Conservation (phyloP, 139 green algal genomes). For the Micromonas pusilla region DNA sequence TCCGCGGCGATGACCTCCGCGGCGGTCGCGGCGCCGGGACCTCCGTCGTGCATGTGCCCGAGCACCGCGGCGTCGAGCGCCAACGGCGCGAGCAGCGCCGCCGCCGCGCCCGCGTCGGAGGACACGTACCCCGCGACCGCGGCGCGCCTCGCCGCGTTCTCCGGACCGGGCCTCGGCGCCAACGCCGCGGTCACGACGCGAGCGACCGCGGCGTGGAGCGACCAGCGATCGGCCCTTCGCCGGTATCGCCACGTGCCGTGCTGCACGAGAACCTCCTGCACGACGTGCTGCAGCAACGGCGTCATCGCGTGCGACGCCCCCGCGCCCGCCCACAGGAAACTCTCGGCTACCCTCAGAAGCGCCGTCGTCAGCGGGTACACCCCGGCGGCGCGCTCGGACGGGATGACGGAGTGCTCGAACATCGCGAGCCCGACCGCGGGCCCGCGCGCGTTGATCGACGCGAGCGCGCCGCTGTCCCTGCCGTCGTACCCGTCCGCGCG, state of each 20-base stretch:
- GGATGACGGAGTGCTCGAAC: neutral
- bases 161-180: neutral
- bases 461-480: neutral
- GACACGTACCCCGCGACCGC: conserved; percentile 6
- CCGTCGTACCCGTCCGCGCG: neutral
- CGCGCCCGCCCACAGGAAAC: neutral
- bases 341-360: neutral
- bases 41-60: neutral
- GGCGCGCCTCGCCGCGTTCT: neutral
- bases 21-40: neutral
- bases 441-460: neutral
- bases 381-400: neutral
- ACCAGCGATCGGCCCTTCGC: neutral
- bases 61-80: neutral
- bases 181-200: neutral
- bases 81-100: neutral
- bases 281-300: neutral
- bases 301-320: neutral
- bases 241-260: conserved; percentile 7
- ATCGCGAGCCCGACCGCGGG: neutral
- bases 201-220: neutral
- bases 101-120: neutral
- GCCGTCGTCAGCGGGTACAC: conserved; percentile 7
- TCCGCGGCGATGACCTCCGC: neutral
- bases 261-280: neutral